Evolutionary conservation across 768 basidiomycete genomes (phyloP).

Genomic region (Mycena floridula): DNA sequence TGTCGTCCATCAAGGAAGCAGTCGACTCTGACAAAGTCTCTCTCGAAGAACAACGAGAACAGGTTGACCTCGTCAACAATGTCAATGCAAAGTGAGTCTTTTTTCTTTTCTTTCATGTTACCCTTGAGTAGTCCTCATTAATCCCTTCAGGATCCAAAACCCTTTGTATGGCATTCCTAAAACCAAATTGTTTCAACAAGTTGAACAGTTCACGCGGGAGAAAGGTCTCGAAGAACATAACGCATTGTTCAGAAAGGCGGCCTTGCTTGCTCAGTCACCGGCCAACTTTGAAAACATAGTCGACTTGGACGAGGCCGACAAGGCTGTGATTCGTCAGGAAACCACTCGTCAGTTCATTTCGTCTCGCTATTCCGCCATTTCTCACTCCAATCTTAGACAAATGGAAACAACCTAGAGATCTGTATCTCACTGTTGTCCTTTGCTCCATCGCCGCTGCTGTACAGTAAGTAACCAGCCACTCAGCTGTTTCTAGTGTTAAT

Average conservation of each 20-base stretch:
- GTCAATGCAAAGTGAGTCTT: conserved; percentile 14
- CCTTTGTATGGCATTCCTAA: conserved; percentile 46
- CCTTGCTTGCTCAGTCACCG: conserved; percentile 49
- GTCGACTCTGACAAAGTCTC: conserved; percentile 9
- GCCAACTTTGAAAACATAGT: conserved; percentile 19
- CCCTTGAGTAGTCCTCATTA: not conserved
- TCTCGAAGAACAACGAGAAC: conserved; percentile 6
- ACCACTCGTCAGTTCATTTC: conserved; percentile 18
- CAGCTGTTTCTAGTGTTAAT: too few species aligned
- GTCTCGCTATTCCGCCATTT: too few species aligned
- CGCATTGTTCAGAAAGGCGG: conserved; percentile 39
- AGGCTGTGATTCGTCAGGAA: conserved; percentile 15
- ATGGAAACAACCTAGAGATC: conserved; percentile 13
- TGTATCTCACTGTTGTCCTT: conserved; percentile 36
- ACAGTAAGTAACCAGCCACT: too few species aligned
- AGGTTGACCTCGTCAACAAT: conserved; percentile 9
- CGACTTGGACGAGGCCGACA: conserved; percentile 19
- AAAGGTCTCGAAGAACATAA: conserved; percentile 17
- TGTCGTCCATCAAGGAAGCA: too few species aligned
- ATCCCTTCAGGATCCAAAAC: conserved; percentile 23
- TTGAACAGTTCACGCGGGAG: conserved; percentile 38
- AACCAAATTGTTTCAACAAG: conserved; percentile 40
- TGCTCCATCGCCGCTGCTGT: conserved; percentile 54
- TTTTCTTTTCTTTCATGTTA: not conserved
- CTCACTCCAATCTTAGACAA: conserved; percentile 12